phyloP scores from a whole-genome alignment of 164 flowering plant genomes.

The Nymphaea colorata region DNA sequence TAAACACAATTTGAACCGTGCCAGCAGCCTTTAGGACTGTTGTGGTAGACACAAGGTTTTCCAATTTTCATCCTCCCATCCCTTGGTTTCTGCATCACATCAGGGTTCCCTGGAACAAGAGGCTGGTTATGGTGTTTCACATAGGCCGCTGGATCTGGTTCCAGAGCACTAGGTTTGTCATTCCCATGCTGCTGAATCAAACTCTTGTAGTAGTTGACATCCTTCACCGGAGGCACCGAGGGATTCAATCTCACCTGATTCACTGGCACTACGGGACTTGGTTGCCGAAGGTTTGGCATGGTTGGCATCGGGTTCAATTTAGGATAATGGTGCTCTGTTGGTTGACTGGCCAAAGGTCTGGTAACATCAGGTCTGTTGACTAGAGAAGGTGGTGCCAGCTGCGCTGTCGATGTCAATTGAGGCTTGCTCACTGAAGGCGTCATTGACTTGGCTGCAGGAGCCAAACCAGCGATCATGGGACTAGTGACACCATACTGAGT shows the following conservation, averaged over 20 bases:
- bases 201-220: constrained; percentile 68
- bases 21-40: constrained; percentile 77
- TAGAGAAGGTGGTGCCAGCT: neutral
- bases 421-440: neutral
- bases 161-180: constrained; percentile 36
- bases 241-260: neutral
- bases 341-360: constrained; percentile 10
- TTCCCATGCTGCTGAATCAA: constrained; percentile 89
- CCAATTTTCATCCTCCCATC: constrained; percentile 46
- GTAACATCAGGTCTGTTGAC: constrained; percentile 8
- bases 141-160: constrained; percentile 11
- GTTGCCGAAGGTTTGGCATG: constrained; percentile 7
- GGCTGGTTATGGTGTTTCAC: constrained; percentile 19
- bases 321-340: constrained; percentile 22
- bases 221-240: constrained; percentile 33
- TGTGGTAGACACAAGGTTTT: constrained; percentile 76
- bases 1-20: constrained; percentile 70
- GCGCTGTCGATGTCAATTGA: neutral
- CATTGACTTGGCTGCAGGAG: neutral
- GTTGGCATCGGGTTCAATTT: constrained; percentile 23
- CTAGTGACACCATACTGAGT: constrained; percentile 22
- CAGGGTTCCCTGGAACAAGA: constrained; percentile 16
- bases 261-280: neutral
- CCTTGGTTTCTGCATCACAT: constrained; percentile 22
- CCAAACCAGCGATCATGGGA: neutral